These are phyloP conservation scores for Termitomyces sp. DNA, from an alignment of 768 basidiomycete genomes.

Conservation along the genomic window DNA sequence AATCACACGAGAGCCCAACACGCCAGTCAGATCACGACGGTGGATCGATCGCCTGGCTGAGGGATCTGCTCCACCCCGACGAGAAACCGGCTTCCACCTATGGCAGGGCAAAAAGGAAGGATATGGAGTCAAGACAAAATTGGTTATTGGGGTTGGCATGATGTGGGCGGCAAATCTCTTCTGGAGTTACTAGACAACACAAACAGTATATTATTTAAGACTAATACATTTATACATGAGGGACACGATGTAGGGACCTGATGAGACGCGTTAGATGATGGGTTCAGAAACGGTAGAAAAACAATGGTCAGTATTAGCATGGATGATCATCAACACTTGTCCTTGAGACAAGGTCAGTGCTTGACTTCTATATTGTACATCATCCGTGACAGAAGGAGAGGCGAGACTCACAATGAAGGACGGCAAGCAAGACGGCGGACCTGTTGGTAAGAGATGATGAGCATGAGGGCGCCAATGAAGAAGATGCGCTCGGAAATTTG, in stretches of 20 bases:
- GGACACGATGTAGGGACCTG: neutral
- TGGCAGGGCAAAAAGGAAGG: slow-evolving; percentile 26
- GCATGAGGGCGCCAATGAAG: slow-evolving; percentile 5
- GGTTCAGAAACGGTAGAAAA: neutral
- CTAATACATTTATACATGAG: neutral
- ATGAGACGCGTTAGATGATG: neutral
- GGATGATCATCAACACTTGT: slow-evolving; percentile 70
- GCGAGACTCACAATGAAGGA: slow-evolving; percentile 21
- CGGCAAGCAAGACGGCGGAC: neutral
- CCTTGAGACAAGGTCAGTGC: slow-evolving; percentile 77
- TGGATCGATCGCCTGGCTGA: slow-evolving; percentile 51
- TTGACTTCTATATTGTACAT: slow-evolving; percentile 86
- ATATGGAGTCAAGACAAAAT: slow-evolving; percentile 35
- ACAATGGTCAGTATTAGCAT: slow-evolving; percentile 81
- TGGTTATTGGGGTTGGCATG: slow-evolving; percentile 32
- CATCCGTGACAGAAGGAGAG: slow-evolving; percentile 27
- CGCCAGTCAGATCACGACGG: slow-evolving; percentile 31
- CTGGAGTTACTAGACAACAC: slow-evolving; percentile 32
- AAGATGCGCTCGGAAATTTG: slow-evolving; percentile 76
- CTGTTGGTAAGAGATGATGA: slow-evolving; percentile 4
- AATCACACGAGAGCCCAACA: slow-evolving; percentile 30
- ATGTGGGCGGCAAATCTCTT: slow-evolving; percentile 68
- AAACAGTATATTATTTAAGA: neutral
- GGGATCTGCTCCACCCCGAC: slow-evolving; percentile 18
- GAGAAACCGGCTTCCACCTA: slow-evolving; percentile 19